Base-by-base conservation (phyloP, 148 eudicot species). In the Silene latifolia region DNA sequence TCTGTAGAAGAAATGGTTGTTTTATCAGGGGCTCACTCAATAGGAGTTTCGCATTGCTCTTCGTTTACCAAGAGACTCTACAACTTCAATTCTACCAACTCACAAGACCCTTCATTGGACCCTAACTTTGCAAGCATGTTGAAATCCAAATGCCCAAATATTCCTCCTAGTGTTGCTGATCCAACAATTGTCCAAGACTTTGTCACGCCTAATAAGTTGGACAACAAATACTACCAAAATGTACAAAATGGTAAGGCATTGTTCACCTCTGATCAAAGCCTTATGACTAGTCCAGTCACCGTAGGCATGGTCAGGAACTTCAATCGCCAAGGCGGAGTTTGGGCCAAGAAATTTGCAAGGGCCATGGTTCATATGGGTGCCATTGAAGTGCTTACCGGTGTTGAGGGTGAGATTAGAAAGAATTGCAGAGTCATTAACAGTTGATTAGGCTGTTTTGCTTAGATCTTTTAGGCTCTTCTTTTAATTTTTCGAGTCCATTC, bases 341-440 rank as follows among this genome's bases (percentile, higher is more conserved):
- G 89, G 89, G 87, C 78, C 39, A 15, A 32, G 4, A 72, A 74
- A 68, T 87, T 84, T 47, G 83, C 80, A 1, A 74, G 32, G 35
- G 84, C 89, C 0, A 84, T 87, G 87, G 84, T 87, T 67, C 74
- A 39, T 29, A 82, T 87, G 90, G 90, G 90, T 60, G 74, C 80
- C 0, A 79, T 85, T 57, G 86, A 83, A 24, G 86, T 87, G 24
- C 77, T 85, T 15, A 87, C 83, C 0, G 85, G 82, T 12, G 3
- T 12, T 1, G 11, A 74, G 10, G 87, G 89, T 8, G 89, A 86
- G 73, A 79, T 81, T 72, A 76, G 88, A 74, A 83, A 48, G 24
- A 85, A 81, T 20, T 87, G 90, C 47, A 75, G 85, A 67, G 56
- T 79, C 44, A 51, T 51, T 51, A 51, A 51, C 17, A 13, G 15